Percentiles rank a stretch among this genome's conserved stretches.
phyloP scores from a whole-genome alignment of 148 eudicot species.

The Rhododendron williamsianum region DNA sequence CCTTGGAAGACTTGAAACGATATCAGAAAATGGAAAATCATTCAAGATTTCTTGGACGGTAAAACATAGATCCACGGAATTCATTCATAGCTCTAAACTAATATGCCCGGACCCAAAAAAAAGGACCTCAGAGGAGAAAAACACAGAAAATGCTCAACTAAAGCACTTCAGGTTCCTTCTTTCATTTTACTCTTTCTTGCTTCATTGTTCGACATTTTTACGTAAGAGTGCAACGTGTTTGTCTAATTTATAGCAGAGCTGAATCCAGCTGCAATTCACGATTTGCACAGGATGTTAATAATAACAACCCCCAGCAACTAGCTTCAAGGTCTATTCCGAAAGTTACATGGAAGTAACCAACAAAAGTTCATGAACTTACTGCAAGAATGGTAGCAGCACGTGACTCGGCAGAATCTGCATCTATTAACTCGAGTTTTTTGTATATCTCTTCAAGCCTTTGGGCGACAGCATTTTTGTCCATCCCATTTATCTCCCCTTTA shows the following conservation, averaged over 20 bases:
- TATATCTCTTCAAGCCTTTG: slow-evolving; percentile 81
- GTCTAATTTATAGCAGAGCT: neutral
- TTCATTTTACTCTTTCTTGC: neutral
- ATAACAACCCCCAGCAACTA: neutral
- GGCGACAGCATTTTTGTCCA: slow-evolving; percentile 48
- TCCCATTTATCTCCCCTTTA: slow-evolving; percentile 37
- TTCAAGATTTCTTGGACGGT: neutral
- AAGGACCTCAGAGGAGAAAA: neutral
- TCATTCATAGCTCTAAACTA: neutral
- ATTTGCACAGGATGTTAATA: neutral
- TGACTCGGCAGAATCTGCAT: slow-evolving; percentile 92
- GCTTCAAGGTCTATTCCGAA: neutral
- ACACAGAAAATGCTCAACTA: neutral
- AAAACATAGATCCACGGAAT: neutral
- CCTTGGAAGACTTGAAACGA: neutral
- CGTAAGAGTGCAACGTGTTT: neutral
- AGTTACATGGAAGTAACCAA: neutral
- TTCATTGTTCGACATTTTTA: neutral
- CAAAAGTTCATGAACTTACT: slow-evolving; percentile 42
- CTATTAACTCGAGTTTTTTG: slow-evolving; percentile 88
- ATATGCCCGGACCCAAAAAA: neutral
- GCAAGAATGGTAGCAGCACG: slow-evolving; percentile 97
- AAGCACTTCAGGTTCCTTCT: neutral
- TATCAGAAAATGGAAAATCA: neutral
- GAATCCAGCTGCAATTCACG: neutral